phyloP scores from a whole-genome alignment of 2,329 filamentous ascomycete species.

The Talaromyces sp. region DNA sequence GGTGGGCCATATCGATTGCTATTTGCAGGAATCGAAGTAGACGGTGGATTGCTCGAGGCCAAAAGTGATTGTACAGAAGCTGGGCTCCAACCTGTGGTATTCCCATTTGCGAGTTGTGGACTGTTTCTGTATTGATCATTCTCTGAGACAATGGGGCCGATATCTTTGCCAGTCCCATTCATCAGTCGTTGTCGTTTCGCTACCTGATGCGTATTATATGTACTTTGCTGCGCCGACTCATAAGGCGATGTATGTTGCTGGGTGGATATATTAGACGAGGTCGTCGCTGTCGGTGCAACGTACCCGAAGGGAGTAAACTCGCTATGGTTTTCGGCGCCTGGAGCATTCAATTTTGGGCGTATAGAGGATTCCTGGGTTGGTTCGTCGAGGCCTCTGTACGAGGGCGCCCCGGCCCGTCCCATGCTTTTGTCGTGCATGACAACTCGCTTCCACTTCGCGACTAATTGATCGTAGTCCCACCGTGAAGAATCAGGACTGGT shows the following conservation, averaged over 20 bases:
- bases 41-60: constrained; percentile 10
- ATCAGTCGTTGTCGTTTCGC: constrained; percentile 36
- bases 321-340: constrained; percentile 12
- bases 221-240: constrained; percentile 1
- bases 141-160: constrained; percentile 4
- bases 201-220: constrained; percentile 23
- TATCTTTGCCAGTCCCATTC: constrained; percentile 26
- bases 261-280: not conserved
- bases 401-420: constrained; percentile 34
- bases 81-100: constrained; percentile 15
- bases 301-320: constrained; percentile 6
- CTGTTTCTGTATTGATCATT: constrained; percentile 5
- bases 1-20: constrained; percentile 14
- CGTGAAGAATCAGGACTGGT: constrained; percentile 34
- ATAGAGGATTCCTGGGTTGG: not conserved
- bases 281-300: not conserved
- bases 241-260: constrained; percentile 12
- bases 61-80: constrained; percentile 18
- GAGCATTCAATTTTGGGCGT: constrained; percentile 1
- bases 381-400: constrained; percentile 20
- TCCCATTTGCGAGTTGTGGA: constrained; percentile 12
- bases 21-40: constrained; percentile 14
- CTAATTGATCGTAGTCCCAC: constrained; percentile 48
- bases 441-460: constrained; percentile 48
- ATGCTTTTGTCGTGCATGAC: constrained; percentile 45